These are phyloP conservation scores for Pestalotiopsis sp. DNA, from an alignment of 2,329 filamentous ascomycete species.

Conservation along the genomic window DNA sequence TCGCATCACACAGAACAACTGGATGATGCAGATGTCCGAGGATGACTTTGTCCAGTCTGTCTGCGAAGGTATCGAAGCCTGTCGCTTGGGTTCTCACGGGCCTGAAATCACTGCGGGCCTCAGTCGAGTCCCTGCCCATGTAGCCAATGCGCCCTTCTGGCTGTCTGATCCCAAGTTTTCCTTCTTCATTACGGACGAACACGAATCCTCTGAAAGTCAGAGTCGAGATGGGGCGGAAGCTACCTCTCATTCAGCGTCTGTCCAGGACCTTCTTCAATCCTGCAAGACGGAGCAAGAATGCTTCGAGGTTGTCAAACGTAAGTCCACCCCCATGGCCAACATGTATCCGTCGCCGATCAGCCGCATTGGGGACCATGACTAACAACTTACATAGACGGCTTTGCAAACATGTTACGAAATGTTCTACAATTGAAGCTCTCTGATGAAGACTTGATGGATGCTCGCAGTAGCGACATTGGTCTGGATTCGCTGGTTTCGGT, in stretches of 20 bases:
- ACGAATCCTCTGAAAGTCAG: background rate
- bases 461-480: conserved; percentile 13
- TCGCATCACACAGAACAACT: background rate
- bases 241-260: background rate
- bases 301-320: conserved; percentile 7
- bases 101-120: conserved; percentile 22
- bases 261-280: conserved; percentile 1
- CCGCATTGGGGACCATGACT: background rate
- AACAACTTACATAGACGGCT: conserved; percentile 12
- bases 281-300: background rate
- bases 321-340: background rate
- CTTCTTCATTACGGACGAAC: conserved; percentile 16
- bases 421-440: conserved; percentile 15
- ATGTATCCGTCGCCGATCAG: background rate
- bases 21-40: background rate
- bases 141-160: conserved; percentile 17
- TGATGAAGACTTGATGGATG: conserved; percentile 19
- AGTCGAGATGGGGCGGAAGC: background rate
- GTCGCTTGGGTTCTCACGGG: conserved; percentile 15
- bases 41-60: conserved; percentile 5
- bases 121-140: conserved; percentile 7
- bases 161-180: conserved; percentile 21
- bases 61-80: conserved; percentile 17
- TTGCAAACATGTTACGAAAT: conserved; percentile 16
- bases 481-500: conserved; percentile 15